Evolutionary conservation across 768 basidiomycete species (phyloP).

Genomic region (Panaeolus cyanescens): DNA sequence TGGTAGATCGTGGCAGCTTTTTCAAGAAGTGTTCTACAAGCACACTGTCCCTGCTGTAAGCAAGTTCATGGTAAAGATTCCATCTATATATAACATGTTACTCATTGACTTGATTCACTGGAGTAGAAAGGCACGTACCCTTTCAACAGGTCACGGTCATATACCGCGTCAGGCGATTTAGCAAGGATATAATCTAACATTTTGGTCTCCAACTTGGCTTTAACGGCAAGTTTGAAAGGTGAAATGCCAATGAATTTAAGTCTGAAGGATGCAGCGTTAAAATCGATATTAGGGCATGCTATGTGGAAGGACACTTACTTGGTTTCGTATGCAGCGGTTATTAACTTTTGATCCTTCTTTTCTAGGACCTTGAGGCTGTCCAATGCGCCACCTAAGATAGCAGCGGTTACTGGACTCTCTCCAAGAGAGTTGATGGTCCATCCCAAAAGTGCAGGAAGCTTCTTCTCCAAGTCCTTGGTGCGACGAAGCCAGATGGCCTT

Average conservation of each 20-base stretch:
- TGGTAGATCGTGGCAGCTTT: conserved; percentile 53
- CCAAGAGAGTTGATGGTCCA: conserved; percentile 48
- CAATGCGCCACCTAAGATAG: conserved; percentile 36
- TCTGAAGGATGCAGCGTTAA: conserved; percentile 29
- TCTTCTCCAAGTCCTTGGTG: conserved; percentile 34
- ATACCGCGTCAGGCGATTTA: conserved; percentile 42
- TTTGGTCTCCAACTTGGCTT: conserved; percentile 22
- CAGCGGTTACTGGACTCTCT: conserved; percentile 54
- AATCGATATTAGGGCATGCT: conserved; percentile 1
- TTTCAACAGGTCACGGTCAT: conserved; percentile 37
- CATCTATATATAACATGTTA: conserved; percentile 33
- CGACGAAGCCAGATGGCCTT: conserved; percentile 34
- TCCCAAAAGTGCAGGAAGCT: conserved; percentile 52
- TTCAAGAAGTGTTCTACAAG: conserved; percentile 45
- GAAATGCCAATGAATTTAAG: conserved; percentile 50
- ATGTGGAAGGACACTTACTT: conserved; percentile 31
- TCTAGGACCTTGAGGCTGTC: conserved; percentile 48
- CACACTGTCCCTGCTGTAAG: conserved; percentile 24
- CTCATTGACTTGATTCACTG: not conserved
- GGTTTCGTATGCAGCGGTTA: conserved; percentile 42
- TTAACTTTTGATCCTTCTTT: conserved; percentile 40
- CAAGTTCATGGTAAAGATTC: conserved; percentile 59
- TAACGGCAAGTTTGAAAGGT: conserved; percentile 43
- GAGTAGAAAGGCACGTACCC: conserved; percentile 36
- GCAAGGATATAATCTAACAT: conserved; percentile 54